These are phyloP conservation scores for Ophiostoma pallidulum DNA, from an alignment of 2,329 filamentous ascomycete species.

Conservation along the genomic window DNA sequence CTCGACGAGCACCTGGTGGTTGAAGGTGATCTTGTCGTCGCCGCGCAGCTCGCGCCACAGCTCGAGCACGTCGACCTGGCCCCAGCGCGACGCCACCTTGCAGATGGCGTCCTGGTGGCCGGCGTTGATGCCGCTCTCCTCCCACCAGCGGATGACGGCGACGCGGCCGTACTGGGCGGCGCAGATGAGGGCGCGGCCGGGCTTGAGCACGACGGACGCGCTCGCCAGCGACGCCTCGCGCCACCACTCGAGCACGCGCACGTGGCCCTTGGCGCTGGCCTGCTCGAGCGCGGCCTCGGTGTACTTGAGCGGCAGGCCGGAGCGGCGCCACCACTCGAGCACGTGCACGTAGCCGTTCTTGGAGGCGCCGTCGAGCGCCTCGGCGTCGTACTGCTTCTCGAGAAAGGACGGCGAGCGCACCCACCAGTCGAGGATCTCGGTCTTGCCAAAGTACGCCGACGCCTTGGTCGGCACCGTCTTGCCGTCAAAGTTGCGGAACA, in stretches of 20 bases:
- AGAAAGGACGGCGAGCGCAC: conserved; percentile 71
- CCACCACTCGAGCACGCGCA: conserved; percentile 93
- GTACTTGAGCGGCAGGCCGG: conserved; percentile 69
- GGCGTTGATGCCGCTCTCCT: conserved; percentile 67
- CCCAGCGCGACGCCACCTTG: conserved; percentile 75
- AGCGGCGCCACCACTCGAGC: conserved; percentile 80
- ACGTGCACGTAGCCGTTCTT: conserved; percentile 76
- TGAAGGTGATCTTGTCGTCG: conserved; percentile 36
- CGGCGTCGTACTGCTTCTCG: conserved; percentile 75
- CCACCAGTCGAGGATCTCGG: conserved; percentile 87
- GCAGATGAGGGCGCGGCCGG: conserved; percentile 74
- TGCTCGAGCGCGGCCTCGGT: conserved; percentile 82
- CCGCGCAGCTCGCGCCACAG: conserved; percentile 70
- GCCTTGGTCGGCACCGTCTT: conserved; percentile 81
- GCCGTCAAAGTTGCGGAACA: conserved; percentile 81
- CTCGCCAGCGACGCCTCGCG: conserved; percentile 47
- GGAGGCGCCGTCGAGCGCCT: conserved; percentile 81
- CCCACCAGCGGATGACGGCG: conserved; percentile 79
- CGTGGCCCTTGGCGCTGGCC: conserved; percentile 72
- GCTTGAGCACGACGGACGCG: conserved; percentile 54
- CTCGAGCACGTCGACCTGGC: conserved; percentile 74
- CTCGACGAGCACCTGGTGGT: conserved; percentile 51
- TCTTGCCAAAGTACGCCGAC: conserved; percentile 74
- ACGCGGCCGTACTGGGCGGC: conserved; percentile 76
- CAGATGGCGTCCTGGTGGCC: conserved; percentile 73